These are phyloP conservation scores for Gamarada debralockiae DNA, from an alignment of 495 filamentous ascomycete genomes.

Conservation along the genomic window DNA sequence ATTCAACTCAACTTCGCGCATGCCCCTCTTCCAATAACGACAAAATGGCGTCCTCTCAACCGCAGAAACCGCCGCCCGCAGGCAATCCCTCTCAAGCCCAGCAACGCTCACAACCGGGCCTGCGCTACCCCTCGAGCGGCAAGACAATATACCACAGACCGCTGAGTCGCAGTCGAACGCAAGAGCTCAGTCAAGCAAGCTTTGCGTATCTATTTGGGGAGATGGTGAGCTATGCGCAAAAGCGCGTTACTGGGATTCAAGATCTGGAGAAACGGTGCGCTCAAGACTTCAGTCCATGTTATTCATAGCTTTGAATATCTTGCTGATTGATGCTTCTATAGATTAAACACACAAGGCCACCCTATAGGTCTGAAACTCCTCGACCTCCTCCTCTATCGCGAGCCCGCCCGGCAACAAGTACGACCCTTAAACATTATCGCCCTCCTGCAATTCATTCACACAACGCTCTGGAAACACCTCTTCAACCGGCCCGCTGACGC, in stretches of 20 bases:
- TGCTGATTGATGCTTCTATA: conserved; percentile 28
- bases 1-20: conserved; percentile 10
- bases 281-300: not conserved
- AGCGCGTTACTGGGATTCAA: conserved; percentile 82
- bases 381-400: conserved; percentile 85
- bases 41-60: conserved; percentile 35
- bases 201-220: conserved; percentile 96
- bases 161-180: conserved; percentile 78
- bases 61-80: conserved; percentile 32
- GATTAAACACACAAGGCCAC: conserved; percentile 92
- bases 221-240: conserved; percentile 95
- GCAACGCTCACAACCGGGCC: conserved; percentile 45
- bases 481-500: conserved; percentile 87
- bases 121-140: conserved; percentile 88
- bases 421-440: conserved; percentile 85
- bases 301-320: not conserved
- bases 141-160: conserved; percentile 98
- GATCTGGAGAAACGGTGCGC: conserved; percentile 79
- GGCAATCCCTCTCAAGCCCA: conserved; percentile 25
- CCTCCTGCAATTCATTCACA: conserved; percentile 91
- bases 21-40: not conserved
- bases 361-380: conserved; percentile 91
- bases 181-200: conserved; percentile 84
- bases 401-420: conserved; percentile 60
- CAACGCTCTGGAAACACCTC: conserved; percentile 84